phyloP scores from a whole-genome alignment of 805 yeast species.

The Schwanniomyces yamadae region DNA sequence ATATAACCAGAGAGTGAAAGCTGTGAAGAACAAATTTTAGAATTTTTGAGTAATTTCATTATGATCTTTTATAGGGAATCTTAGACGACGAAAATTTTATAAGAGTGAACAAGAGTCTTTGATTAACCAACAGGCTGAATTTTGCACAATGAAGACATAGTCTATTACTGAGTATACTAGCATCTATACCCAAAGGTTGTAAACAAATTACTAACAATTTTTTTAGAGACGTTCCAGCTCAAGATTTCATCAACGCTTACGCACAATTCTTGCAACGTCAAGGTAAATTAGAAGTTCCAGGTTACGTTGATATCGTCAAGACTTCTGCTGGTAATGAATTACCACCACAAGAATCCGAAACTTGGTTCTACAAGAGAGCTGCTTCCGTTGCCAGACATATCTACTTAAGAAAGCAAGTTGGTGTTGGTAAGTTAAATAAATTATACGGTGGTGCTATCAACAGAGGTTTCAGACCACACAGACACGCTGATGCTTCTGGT shows the following conservation, averaged over 20 bases:
- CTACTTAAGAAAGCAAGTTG: conserved; percentile 98
- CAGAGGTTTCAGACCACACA: conserved; percentile 99
- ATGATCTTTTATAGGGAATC: too few relatives aligned
- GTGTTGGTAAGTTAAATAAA: conserved; percentile 99
- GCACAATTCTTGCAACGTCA: conserved; percentile 99
- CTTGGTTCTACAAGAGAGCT: conserved; percentile 99
- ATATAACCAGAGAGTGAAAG: too few relatives aligned
- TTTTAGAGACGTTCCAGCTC: conserved; percentile 99
- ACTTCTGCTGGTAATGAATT: conserved; percentile 98
- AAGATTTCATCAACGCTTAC: conserved; percentile 98
- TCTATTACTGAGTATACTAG: too few relatives aligned
- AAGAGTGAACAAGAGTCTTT: too few relatives aligned
- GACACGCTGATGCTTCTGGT: conserved; percentile 98
- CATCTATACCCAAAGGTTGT: too few relatives aligned
- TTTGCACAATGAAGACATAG: too few relatives aligned
- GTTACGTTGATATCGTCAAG: conserved; percentile 99
- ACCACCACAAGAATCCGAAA: conserved; percentile 99
- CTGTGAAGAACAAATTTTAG: too few relatives aligned
- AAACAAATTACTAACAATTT: conserved; percentile 36
- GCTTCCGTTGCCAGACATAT: conserved; percentile 99
- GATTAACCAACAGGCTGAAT: too few relatives aligned
- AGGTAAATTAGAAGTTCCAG: conserved; percentile 99
- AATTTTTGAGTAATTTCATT: too few relatives aligned
- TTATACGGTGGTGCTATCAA: conserved; percentile 98
- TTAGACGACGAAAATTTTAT: too few relatives aligned